A percentile compares a stretch with the other conserved stretches of the same genome.
Conservation (phyloP, 345 rosid species). For the Populus euphratica region DNA sequence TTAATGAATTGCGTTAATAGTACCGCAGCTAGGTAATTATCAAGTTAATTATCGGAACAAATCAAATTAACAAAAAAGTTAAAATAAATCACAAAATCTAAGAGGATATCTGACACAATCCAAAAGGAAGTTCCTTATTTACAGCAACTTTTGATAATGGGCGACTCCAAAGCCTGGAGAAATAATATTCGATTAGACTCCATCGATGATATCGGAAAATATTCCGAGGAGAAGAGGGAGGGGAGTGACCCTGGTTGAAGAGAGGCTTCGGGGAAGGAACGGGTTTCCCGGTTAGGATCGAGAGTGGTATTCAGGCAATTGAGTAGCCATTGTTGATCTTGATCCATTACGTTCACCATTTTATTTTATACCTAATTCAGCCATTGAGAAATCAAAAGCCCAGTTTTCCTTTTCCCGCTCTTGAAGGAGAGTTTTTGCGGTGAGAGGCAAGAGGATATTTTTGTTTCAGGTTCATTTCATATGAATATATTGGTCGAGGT, state of each 20-base stretch:
- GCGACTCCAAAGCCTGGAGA: constrained; percentile 73
- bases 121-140: constrained; percentile 62
- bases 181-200: neutral
- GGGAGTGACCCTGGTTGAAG: constrained; percentile 77
- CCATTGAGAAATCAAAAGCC: neutral
- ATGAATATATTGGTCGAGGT: too few species aligned
- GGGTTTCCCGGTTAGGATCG: constrained; percentile 74
- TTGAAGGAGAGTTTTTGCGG: neutral
- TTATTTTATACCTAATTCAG: neutral
- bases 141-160: constrained; percentile 78
- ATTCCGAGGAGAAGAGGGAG: neutral
- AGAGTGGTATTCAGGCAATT: constrained; percentile 83
- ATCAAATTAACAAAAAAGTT: neutral
- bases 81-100: neutral
- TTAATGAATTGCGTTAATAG: constrained; percentile 81
- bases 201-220: neutral
- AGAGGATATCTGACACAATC: constrained; percentile 94
- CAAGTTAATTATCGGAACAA: constrained; percentile 49
- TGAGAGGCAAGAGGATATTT: neutral
- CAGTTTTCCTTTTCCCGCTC: neutral
- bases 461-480: neutral
- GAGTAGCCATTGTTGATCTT: constrained; percentile 87
- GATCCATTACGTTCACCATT: constrained; percentile 44
- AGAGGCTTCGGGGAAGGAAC: constrained; percentile 89
- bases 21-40: constrained; percentile 79